Evolutionary conservation across 2,329 filamentous ascomycete species (phyloP).

Genomic region (Fusarium penzigii): DNA sequence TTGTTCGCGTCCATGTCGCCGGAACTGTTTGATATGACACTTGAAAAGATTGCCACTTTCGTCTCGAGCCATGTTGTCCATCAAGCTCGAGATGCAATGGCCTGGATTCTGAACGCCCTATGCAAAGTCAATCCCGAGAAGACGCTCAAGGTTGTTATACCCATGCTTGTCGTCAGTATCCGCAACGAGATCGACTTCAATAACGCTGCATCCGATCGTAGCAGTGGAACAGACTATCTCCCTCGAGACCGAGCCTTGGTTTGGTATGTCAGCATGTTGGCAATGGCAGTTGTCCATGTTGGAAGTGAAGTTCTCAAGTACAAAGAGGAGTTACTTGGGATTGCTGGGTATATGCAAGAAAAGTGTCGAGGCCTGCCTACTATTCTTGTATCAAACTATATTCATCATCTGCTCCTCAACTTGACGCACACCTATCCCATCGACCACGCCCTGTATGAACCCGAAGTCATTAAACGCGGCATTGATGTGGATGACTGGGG

Average conservation of each 20-base stretch:
- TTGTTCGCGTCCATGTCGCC: conserved; percentile 88
- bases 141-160: conserved; percentile 85
- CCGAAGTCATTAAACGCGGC: conserved; percentile 69
- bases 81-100: conserved; percentile 95
- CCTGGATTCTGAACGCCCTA: conserved; percentile 94
- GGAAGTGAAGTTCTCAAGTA: conserved; percentile 87
- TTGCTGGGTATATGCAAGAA: conserved; percentile 94
- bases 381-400: conserved; percentile 95
- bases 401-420: conserved; percentile 93
- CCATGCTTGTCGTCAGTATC: conserved; percentile 87
- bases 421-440: conserved; percentile 91
- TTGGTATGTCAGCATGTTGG: conserved; percentile 96
- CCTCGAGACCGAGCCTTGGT: conserved; percentile 90
- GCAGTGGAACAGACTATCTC: conserved; percentile 88
- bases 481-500: conserved; percentile 84
- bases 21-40: conserved; percentile 86
- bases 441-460: conserved; percentile 86
- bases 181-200: conserved; percentile 97
- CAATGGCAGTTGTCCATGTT: conserved; percentile 97
- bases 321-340: conserved; percentile 84
- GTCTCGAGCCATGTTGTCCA: conserved; percentile 94
- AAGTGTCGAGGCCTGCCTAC: conserved; percentile 92
- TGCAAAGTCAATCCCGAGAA: conserved; percentile 96
- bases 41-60: conserved; percentile 91
- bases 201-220: conserved; percentile 90